Evolutionary conservation across 345 rosid genomes (phyloP), one percentile per base, ranked within the genome.

Genomic region (Salix viminalis): DNA sequence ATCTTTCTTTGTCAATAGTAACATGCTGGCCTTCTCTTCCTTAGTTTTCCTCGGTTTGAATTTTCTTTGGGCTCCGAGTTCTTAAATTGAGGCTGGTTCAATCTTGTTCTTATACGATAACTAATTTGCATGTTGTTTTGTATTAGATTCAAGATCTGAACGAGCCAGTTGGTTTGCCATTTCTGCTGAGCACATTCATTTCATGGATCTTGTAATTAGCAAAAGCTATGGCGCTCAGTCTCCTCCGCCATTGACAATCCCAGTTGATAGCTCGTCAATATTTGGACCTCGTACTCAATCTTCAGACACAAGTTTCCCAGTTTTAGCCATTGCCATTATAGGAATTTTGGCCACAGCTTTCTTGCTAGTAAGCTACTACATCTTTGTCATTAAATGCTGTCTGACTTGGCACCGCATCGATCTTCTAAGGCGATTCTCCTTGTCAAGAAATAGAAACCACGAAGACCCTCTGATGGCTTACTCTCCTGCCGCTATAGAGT

Each of bases 321-420:
- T 95, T 74, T 84, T 95, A 80, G 91, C 88, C 62, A 80, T 95
- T 26, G 91, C 97, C 7, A 80, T 91, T 15, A 88, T 95, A 19
- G 99, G 97, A 60, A 95, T 95, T 78, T 66, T 93, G 7, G 96
- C 97, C 64, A 93, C 96, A 4, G 91, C 90, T 50, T 91, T 93
- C 76, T 82, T 95, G 84, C 89, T 95, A 2, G 90, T 95, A 32
- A 86, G 99, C 87, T 95, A 95, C 72, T 93, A 93, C 74, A 70
- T 95, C 76, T 95, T 93, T 8, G 94, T 87, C 19, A 91, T 95
- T 80, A 93, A 93, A 80, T 95, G 99, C 77, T 91, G 97, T 81
- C 94, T 95, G 16, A 91, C 79, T 46, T 91, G 97, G 97, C 97
- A 90, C 81, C 75, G 90, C 5, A 86, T 90, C 54, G 94, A 92